Base-by-base conservation (phyloP, 345 rosid species). In the Eucalyptus grandis region DNA sequence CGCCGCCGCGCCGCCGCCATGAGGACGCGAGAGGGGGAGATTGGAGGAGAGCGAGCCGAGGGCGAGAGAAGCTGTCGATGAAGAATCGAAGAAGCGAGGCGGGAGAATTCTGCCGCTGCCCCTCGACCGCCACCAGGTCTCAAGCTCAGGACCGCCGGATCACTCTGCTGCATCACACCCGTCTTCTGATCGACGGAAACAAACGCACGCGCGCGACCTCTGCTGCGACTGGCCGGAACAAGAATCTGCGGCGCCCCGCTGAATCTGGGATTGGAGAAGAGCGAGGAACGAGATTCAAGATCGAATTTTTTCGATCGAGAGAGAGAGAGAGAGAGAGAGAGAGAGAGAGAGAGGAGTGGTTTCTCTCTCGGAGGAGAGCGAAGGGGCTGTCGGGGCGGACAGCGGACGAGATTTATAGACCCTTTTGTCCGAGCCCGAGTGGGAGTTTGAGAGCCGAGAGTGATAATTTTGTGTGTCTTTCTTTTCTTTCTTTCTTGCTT, bases 121-220 rank as follows among this genome's bases (percentile, higher is more conserved):
- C 99, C 98, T 91, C 99, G 98, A 93, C 99, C 99, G 94, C 99
- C 99, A 91, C 99, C 99, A 94, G 99, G 99, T 92, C 99, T 98
- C 96, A 98, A 98, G 95, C 97, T 98, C 94, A 97, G 92, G 92
- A 95, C 97, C 95, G 99, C 91, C 90, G 93, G 96, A 94, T 98
- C 98, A 92, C 97, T 95, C 40, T 96, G 99, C 97, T 97, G 99
- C 99, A 98, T 98, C 93, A 93, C 97, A 53, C 58, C 58, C 58
- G 58, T 53, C 58, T 21, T 53, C 87, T 30, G 26, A 46, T 56
- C 80, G 37, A 53, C 19, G n/a, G 86, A 49, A n/a, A 62, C 67
- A 49, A n/a, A 62, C 67, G n/a, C 67, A 26, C 67, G n/a, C 30
- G 22, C 27, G 22, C 72, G 58, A 86, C 8, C 88, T n/a, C n/a